Evolutionary conservation across 129 eudicot species (phyloP), one percentile per base, ranked within the genome.

Genomic region (Glebionis coronaria): DNA sequence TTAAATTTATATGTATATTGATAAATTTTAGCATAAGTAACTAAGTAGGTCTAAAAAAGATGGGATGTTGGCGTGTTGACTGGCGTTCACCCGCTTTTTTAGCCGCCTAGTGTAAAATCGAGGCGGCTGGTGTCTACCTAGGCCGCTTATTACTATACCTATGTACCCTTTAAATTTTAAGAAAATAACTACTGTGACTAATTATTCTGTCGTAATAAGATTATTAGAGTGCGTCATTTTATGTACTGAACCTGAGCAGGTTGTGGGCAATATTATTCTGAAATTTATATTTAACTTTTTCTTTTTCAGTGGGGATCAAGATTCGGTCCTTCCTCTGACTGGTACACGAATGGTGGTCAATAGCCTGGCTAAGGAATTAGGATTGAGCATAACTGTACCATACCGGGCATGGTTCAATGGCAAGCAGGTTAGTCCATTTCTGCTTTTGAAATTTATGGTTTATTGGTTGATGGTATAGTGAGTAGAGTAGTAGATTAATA

Each of bases 281-380:
- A 47, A 12, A 9, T 47, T 0, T 46, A 71, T 23, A 38, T 47
- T 12, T 9, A 35, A 27, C 57, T 12, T 9, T 38, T 56, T 49
- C 57, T 12, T 9, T 38, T 56, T 49, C 78, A 91, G 97, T 73
- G 97, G 97, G 25, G 96, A 91, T 71, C 97, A 91, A 78, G 97
- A 91, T 78, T 91, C 96, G 13, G 88, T 88, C 55, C 44, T 91
- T n/a, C 97, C 97, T 11, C 59, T 90, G n/a, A 84, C 80, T 4
- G 89, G 87, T 63, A 80, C 91, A 12, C 80, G 97, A 4, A 8
- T 68, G 53, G 76, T 82, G 45, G 84, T 87, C 50, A 77, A 67
- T 40, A 63, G 69, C 13, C 55, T 87, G 64, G 95, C 91, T 4
- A 84, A 79, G 67, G 75, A 82, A 12, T 19, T 90, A 61, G 78